Evolutionary conservation across 805 yeast species (phyloP), one percentile per base, ranked within the genome.

Genomic region (Hanseniaspora lindneri): DNA sequence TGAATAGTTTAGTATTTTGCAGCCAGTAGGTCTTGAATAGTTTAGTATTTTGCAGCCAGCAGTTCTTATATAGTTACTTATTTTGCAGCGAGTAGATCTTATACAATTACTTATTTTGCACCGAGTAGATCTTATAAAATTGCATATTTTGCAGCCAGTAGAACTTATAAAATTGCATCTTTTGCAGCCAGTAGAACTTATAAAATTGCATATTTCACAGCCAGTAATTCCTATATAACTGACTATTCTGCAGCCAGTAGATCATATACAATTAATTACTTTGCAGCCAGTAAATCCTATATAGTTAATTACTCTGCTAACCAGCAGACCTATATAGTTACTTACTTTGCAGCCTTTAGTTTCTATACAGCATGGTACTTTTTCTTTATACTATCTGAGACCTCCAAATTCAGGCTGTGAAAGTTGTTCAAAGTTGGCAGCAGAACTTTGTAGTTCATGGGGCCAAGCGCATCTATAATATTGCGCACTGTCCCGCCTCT

Each of bases 271-370:
- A 20, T 13, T 14, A 4, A 25, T 34, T 20, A 14, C 20, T 34
- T n/a, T 10, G 6, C 19, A 17, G 16, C 10, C 17, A 11, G 9
- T 46, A 19, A 14, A 16, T 16, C 2, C 9, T 21, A 23, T 39
- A 28, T 87, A 52, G 76, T 83, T 17, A 70, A 74, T 2, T 74
- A 72, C 51, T 83, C 80, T 58, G 70, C 79, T 13, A 30, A 37
- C 14, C 50, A 54, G 16, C 55, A 56, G 51, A 20, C 13, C n/a
- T n/a, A n/a, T 14, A 35, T 23, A 5, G 27, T 13, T 14, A 4
- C 27, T 34, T 20, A 14, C 20, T 34, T n/a, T 10, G 6, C 19
- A 17, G 16, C 10, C 17, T 16, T 14, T 46, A 19, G 13, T 17
- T 16, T 3, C 9, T 21, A 23, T 39, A 28, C 16, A 23, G 4